Percentiles rank a stretch among this genome's conserved stretches.
Evolutionary conservation across 108 stramenopile species (phyloP).

Genomic region (Licmophora abbreviata): DNA sequence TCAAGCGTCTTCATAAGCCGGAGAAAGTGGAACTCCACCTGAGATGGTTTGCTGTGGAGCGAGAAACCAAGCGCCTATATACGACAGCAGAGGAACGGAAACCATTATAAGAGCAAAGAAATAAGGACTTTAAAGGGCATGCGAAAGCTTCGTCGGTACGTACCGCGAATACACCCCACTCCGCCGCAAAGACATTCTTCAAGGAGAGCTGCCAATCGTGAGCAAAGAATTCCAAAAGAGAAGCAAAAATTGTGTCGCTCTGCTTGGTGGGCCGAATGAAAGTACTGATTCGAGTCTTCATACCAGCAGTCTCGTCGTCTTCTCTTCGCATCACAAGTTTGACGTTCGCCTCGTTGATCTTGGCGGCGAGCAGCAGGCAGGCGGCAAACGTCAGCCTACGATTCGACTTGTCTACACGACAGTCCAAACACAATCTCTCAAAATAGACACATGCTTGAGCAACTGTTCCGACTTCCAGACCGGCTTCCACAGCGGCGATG

Average conservation of each 20-base stretch:
- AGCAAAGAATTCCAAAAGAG: slow-evolving; percentile 75
- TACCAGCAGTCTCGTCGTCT: slow-evolving; percentile 19
- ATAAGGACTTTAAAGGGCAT: too few relatives aligned
- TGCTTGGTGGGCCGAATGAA: slow-evolving; percentile 63
- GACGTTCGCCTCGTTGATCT: slow-evolving; percentile 79
- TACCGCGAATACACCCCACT: slow-evolving; percentile 79
- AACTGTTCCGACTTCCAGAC: slow-evolving; percentile 80
- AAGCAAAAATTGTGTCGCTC: slow-evolving; percentile 61
- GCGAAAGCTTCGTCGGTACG: slow-evolving; percentile 2
- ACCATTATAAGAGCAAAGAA: too few relatives aligned
- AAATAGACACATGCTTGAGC: slow-evolving; percentile 89
- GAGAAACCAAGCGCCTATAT: slow-evolving; percentile 58
- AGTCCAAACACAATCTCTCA: slow-evolving; percentile 86
- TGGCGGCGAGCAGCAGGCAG: slow-evolving; percentile 83
- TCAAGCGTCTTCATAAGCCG: slow-evolving; percentile 59
- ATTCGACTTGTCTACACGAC: slow-evolving; percentile 91
- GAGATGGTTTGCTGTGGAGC: slow-evolving; percentile 64
- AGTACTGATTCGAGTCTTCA: slow-evolving; percentile 30
- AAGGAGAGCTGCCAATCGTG: slow-evolving; percentile 77
- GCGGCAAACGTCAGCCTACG: slow-evolving; percentile 85
- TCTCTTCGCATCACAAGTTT: slow-evolving; percentile 32
- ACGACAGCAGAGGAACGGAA: slow-evolving; percentile 6
- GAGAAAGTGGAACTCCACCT: slow-evolving; percentile 86
- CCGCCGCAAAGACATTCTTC: slow-evolving; percentile 71
- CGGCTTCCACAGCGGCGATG: slow-evolving; percentile 50